Percentiles rank a stretch among this genome's conserved stretches.
phyloP scores from a whole-genome alignment of 129 eudicot genomes.

The Centella asiatica region DNA sequence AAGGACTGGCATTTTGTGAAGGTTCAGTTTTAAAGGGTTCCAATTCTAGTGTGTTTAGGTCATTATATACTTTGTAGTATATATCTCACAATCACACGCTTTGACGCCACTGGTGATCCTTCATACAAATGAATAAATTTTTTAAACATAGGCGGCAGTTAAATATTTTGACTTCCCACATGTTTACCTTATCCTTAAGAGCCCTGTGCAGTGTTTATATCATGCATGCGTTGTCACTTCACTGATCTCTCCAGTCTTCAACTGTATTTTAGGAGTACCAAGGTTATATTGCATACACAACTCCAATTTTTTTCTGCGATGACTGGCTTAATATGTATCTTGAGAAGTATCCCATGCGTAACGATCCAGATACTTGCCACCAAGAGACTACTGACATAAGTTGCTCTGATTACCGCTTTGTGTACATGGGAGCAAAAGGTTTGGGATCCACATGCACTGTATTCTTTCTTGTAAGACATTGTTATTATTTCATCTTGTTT shows the following conservation, averaged over 20 bases:
- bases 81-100: too few relatives aligned
- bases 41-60: background rate
- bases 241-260: background rate
- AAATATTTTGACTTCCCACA: background rate
- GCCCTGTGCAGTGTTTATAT: background rate
- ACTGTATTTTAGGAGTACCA: conserved; percentile 69
- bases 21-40: conserved; percentile 28
- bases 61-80: background rate
- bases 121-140: too few relatives aligned
- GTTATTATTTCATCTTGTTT: conserved; percentile 6
- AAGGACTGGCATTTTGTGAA: conserved; percentile 99
- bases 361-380: conserved; percentile 34
- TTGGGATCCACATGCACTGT: conserved; percentile 21
- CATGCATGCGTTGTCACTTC: background rate
- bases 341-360: conserved; percentile 65
- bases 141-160: background rate
- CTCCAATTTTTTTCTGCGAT: conserved; percentile 64
- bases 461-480: conserved; percentile 24
- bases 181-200: background rate
- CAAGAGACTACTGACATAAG: conserved; percentile 19
- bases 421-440: conserved; percentile 98
- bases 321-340: conserved; percentile 92
- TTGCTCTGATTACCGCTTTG: conserved; percentile 89
- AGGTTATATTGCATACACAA: conserved; percentile 69
- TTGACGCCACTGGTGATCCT: too few relatives aligned